Evolutionary conservation across 129 eudicot genomes (phyloP).

Genomic region (Saposhnikovia divaricata): DNA sequence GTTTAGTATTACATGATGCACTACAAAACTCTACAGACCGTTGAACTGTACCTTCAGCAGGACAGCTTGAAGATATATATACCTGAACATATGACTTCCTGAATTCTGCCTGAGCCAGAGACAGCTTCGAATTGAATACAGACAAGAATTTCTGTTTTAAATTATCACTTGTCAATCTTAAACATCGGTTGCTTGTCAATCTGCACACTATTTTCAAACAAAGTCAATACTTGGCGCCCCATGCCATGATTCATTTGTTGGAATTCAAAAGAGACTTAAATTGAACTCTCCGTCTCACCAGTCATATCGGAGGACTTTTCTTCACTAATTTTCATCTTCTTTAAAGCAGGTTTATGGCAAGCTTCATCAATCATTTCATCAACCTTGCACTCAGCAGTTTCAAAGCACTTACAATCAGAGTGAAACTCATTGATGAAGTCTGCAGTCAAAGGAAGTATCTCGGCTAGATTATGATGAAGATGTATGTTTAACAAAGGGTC

Average conservation of each 20-base stretch:
- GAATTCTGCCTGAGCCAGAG: slow-evolving; percentile 37
- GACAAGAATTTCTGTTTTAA: slow-evolving; percentile 7
- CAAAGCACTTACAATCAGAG: slow-evolving; percentile 11
- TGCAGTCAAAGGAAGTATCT: slow-evolving; percentile 45
- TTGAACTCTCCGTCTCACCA: slow-evolving; percentile 16
- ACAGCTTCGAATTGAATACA: not conserved
- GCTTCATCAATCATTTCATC: slow-evolving; percentile 29
- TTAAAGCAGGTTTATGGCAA: slow-evolving; percentile 17
- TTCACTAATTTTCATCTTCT: slow-evolving; percentile 12
- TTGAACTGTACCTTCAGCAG: slow-evolving; percentile 3
- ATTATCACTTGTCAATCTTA: slow-evolving; percentile 20
- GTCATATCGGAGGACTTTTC: slow-evolving; percentile 17
- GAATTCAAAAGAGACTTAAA: slow-evolving; percentile 6
- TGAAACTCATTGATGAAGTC: slow-evolving; percentile 14
- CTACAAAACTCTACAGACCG: not conserved
- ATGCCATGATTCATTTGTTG: slow-evolving; percentile 17
- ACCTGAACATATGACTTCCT: slow-evolving; percentile 71
- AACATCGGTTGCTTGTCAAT: slow-evolving; percentile 33
- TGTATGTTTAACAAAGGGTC: slow-evolving; percentile 86
- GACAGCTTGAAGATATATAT: slow-evolving; percentile 19
- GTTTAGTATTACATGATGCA: not conserved
- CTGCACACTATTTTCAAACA: slow-evolving; percentile 18
- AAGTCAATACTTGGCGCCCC: slow-evolving; percentile 15
- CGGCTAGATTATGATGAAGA: slow-evolving; percentile 79
- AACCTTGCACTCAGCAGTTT: slow-evolving; percentile 22